phyloP scores from a whole-genome alignment of 2,329 filamentous ascomycete species.

The Cordyceps farinosa region DNA sequence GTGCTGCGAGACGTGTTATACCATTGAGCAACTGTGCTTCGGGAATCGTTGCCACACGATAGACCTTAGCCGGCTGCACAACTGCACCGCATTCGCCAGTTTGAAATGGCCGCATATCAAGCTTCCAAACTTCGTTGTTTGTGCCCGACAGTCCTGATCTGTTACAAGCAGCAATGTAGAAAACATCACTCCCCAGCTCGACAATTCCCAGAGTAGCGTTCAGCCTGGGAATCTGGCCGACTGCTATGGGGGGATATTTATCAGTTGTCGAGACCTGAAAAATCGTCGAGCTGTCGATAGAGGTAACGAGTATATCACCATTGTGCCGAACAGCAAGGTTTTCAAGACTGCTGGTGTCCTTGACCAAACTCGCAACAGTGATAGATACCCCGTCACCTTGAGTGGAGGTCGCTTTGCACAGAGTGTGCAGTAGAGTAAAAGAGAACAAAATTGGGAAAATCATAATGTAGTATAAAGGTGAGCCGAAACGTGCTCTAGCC shows the following conservation, averaged over 20 bases:
- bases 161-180: neutral
- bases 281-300: neutral
- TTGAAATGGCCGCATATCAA: neutral
- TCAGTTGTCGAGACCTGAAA: neutral
- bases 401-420: too few species aligned
- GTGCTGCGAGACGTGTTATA: neutral
- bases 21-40: neutral
- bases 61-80: neutral
- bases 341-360: neutral
- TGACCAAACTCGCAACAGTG: too few species aligned
- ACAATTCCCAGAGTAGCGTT: neutral
- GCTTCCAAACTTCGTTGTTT: neutral
- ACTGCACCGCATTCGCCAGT: neutral
- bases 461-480: too few species aligned
- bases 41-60: neutral
- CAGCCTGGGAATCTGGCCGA: neutral
- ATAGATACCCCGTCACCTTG: too few species aligned
- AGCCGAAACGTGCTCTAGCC: too few species aligned
- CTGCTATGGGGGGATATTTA: neutral
- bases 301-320: neutral
- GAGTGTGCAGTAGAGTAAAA: too few species aligned
- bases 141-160: neutral
- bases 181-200: neutral
- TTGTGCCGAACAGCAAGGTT: neutral
- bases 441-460: too few species aligned